Conservation (phyloP, 1,284 basidiomycete genomes). For the Trametes versicolor region DNA sequence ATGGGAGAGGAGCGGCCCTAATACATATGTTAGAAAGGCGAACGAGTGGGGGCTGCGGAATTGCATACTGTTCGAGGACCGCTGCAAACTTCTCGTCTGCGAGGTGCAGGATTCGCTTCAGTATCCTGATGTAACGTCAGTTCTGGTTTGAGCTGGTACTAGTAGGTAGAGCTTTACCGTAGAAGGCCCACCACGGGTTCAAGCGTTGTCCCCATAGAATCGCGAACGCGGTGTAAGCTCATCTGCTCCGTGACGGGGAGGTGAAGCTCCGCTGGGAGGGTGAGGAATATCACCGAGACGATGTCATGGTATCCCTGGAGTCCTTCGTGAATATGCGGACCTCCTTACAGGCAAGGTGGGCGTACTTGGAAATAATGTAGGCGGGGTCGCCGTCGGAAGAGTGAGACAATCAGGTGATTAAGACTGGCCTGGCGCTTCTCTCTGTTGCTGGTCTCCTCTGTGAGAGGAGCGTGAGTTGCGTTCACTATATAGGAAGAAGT, state of each 20-base stretch:
- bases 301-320: conserved; percentile 92
- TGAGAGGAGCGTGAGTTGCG: conserved; percentile 17
- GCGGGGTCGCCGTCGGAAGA: conserved; percentile 78
- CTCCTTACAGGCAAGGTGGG: conserved; percentile 4
- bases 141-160: not conserved
- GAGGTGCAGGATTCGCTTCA: conserved; percentile 74
- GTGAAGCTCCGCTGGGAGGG: conserved; percentile 69
- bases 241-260: conserved; percentile 73
- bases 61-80: conserved; percentile 69
- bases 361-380: conserved; percentile 88
- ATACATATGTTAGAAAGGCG: not conserved
- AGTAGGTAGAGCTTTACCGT: conserved; percentile 55
- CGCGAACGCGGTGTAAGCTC: conserved; percentile 84
- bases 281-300: conserved; percentile 86
- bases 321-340: not conserved
- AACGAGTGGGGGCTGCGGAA: conserved; percentile 15
- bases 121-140: conserved; percentile 55
- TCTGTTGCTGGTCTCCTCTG: conserved; percentile 46
- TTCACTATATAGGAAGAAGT: conserved; percentile 26
- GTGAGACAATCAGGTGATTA: conserved; percentile 76
- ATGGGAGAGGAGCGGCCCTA: conserved; percentile 75
- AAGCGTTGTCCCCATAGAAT: conserved; percentile 88
- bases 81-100: conserved; percentile 78
- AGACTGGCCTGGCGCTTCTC: conserved; percentile 72
- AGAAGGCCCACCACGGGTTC: conserved; percentile 89